Conservation (phyloP, 805 yeast genomes). For the Saccharomycopsis capsularis region DNA sequence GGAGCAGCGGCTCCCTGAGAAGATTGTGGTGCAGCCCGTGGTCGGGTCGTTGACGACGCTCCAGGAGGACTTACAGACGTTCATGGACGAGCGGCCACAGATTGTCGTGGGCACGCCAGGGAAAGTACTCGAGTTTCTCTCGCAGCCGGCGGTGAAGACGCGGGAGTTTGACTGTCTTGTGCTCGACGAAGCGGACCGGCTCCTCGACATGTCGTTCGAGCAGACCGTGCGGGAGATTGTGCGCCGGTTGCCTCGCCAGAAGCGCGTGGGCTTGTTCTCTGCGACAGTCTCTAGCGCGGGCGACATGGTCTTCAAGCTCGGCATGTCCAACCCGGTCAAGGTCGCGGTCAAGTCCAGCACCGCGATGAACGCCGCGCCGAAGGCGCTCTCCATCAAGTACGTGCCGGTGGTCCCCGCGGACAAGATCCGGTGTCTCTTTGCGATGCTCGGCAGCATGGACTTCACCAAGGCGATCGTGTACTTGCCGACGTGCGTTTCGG, state of each 20-base stretch:
- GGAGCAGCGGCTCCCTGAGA: background rate
- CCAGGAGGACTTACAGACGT: slow-evolving; percentile 63
- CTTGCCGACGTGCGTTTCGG: slow-evolving; percentile 84
- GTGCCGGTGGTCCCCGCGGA: slow-evolving; percentile 48
- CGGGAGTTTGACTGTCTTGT: slow-evolving; percentile 64
- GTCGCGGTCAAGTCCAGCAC: slow-evolving; percentile 58
- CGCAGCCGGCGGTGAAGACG: slow-evolving; percentile 42
- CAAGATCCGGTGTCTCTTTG: slow-evolving; percentile 55
- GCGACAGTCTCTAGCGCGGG: slow-evolving; percentile 89
- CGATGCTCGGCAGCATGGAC: slow-evolving; percentile 44
- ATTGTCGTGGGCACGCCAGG: slow-evolving; percentile 92
- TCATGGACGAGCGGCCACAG: slow-evolving; percentile 52
- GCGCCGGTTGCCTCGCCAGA: slow-evolving; percentile 72
- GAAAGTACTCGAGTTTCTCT: slow-evolving; percentile 66
- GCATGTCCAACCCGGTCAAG: slow-evolving; percentile 89
- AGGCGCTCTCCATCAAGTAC: slow-evolving; percentile 55
- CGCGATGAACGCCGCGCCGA: slow-evolving; percentile 44
- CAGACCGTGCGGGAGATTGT: slow-evolving; percentile 63
- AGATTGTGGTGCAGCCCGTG: slow-evolving; percentile 50
- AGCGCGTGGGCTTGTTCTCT: slow-evolving; percentile 88
- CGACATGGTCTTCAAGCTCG: slow-evolving; percentile 66
- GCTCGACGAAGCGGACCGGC: slow-evolving; percentile 88
- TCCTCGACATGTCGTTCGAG: slow-evolving; percentile 71
- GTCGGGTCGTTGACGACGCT: slow-evolving; percentile 59
- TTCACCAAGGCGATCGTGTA: slow-evolving; percentile 83